These are phyloP conservation scores for Plicaturopsis crispa DNA, from an alignment of 768 basidiomycete genomes.

Conservation along the genomic window DNA sequence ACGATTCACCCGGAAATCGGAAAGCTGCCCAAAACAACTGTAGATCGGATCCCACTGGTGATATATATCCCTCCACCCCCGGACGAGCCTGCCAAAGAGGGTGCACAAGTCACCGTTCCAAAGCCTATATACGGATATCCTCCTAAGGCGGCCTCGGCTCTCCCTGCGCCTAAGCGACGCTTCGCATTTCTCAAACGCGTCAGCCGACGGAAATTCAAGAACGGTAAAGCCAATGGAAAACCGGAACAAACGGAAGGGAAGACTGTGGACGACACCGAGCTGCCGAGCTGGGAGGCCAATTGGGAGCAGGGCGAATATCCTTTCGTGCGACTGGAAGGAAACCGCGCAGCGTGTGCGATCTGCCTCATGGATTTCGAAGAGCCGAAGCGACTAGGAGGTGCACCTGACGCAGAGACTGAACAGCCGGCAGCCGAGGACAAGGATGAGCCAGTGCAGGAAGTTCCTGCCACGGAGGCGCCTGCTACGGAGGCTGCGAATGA, in stretches of 20 bases:
- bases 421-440: constrained; percentile 1
- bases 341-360: constrained; percentile 79
- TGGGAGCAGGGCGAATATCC: constrained; percentile 77
- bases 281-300: constrained; percentile 63
- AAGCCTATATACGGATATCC: constrained; percentile 53
- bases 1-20: constrained; percentile 74
- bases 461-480: constrained; percentile 17
- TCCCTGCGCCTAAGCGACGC: constrained; percentile 29
- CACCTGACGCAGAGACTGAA: constrained; percentile 10
- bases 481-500: constrained; percentile 33
- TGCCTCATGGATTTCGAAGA: constrained; percentile 83
- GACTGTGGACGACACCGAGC: constrained; percentile 16
- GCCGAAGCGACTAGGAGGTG: constrained; percentile 33
- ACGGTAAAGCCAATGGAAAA: constrained; percentile 6
- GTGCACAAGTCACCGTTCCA: constrained; percentile 34
- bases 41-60: constrained; percentile 77
- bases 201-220: constrained; percentile 18
- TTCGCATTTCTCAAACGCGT: constrained; percentile 44
- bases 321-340: constrained; percentile 74
- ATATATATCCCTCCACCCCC: constrained; percentile 82
- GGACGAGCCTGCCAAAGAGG: constrained; percentile 25
- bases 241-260: constrained; percentile 6
- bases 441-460: constrained; percentile 23
- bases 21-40: constrained; percentile 61
- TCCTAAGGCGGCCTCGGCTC: constrained; percentile 33